Base-by-base conservation (phyloP, 2,329 filamentous ascomycete species). In the Verticillium dahliae region DNA sequence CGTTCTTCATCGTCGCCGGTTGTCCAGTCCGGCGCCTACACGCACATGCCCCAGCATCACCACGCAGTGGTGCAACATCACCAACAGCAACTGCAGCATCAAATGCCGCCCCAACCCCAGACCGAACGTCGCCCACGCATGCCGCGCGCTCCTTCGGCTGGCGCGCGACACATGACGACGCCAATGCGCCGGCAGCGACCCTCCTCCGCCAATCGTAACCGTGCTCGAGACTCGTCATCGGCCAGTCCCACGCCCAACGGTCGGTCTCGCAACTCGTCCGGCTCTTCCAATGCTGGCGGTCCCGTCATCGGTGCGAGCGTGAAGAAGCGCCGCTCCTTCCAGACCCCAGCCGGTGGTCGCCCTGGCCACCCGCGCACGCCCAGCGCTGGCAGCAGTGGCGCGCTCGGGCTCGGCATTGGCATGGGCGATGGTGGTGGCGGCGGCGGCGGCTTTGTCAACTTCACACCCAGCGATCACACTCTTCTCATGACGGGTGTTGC, bases 401-500 rank as follows among this genome's bases (percentile, higher is more conserved):
- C 33, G 41, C 41, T 45, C 11, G 62, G 60, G n/a, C 57, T 68
- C 70, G 66, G 70, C 56, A 61, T 68, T 10, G 63, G 67, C 27
- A 68, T 72, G 7, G 66, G 66, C 3, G 69, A 70, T 38, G 67
- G 72, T 6, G 69, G 73, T 2, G 60, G 66, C 10, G 70, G 71
- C 3, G 69, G 69, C 2, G 77, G 84, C 9, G 83, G 85, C 11
- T 98, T 98, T 71, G 91, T 97, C 65, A 98, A 98, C 74, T 97
- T 90, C 75, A 97, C 93, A 1, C 88, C 92, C 0, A 80, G 83
- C 58, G 93, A 99, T 73, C 88, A 87, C 69, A 79, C 83, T 14
- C 85, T 90, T 71, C 88, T 99, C 54, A 85, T 99, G 74, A 91
- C 86, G 7, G 94, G 93, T 5, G 95, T 99, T 13, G 95, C 95